Base-by-base conservation (phyloP, 306 rosid species). In the Casuarina cunninghamiana region DNA sequence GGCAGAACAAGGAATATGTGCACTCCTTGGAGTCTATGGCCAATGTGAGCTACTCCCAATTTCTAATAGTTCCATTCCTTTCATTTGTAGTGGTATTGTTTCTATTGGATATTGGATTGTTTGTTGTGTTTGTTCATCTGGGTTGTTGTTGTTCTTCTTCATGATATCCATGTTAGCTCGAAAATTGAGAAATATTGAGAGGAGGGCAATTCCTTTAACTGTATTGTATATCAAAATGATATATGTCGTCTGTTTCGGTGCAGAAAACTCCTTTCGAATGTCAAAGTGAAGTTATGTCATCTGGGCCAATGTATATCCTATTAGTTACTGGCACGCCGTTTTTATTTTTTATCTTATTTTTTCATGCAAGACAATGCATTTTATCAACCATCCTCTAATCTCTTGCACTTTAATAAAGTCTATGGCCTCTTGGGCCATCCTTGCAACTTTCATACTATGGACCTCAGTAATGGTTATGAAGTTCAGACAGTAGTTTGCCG, bases 21-120 rank as follows among this genome's bases (percentile, higher is more conserved):
- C 91, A 91, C 83, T 88, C 96, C 42, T 69, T 95, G 81, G 99
- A 93, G 80, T 90, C 98, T 76, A 80, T 93, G 75, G 97, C 99
- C 76, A 95, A 91, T 84, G 97, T 95, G 81, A 95, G 97, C 50
- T 62, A 38, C 42, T 57, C 55, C 81, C 67, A 32, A 19, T 62
- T 70, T 75, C 62, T 53, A 0, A 71, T 16, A 15, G 57, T 55
- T 53, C 67, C 42, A 5, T 70, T 54, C 9, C 26, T 72, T 73
- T 69, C 13, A 72, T 45, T 63, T 57, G 71, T 50, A 55, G 69
- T 43, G 37, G 10, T 50, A 55, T 44, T 63, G 1, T 77, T 77
- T 57, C 17, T 8, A 4, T n/a, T 53, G 65, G 54, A 26, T 35
- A n/a, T 43, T 69, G 39, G 42, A 49, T 69, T 77, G 45, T 60